Evolutionary conservation across 2,329 filamentous ascomycete species (phyloP).

Genomic region (Beauveria sp.): DNA sequence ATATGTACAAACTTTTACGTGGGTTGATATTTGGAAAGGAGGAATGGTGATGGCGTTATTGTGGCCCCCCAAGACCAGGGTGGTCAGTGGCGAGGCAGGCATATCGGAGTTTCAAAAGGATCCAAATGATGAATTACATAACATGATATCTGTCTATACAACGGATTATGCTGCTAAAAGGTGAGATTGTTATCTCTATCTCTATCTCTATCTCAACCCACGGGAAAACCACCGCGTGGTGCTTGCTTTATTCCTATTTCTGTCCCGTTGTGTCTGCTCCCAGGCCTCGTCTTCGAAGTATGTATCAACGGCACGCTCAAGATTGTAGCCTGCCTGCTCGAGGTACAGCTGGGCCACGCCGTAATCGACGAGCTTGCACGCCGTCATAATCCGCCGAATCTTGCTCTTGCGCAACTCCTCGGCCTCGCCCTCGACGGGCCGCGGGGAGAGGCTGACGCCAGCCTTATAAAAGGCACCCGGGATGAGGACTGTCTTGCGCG

Average conservation of each 20-base stretch:
- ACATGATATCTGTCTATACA: background rate
- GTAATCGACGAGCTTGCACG: conserved; percentile 69
- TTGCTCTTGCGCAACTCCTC: conserved; percentile 64
- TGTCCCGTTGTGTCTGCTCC: conserved; percentile 62
- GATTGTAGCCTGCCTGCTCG: conserved; percentile 59
- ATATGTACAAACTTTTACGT: conserved; percentile 20
- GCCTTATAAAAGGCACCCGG: conserved; percentile 63
- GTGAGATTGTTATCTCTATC: background rate
- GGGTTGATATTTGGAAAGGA: conserved; percentile 16
- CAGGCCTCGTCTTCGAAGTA: conserved; percentile 68
- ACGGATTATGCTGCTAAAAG: background rate
- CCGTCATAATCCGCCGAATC: conserved; percentile 70
- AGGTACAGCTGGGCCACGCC: conserved; percentile 70
- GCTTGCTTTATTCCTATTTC: background rate
- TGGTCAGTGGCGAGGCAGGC: conserved; percentile 13
- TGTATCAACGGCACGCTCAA: conserved; percentile 54
- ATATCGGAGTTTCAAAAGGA: conserved; percentile 17
- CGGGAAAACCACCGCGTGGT: background rate
- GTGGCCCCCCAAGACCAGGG: conserved; percentile 10
- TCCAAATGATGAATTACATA: conserved; percentile 18
- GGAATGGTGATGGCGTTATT: conserved; percentile 23
- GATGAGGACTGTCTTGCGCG: conserved; percentile 62
- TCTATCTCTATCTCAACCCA: background rate
- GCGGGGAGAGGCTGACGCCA: conserved; percentile 59
- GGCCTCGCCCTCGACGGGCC: conserved; percentile 65